Evolutionary conservation across 1,139 yeast species (phyloP).

Genomic region (Geotrichum aggregatum): DNA sequence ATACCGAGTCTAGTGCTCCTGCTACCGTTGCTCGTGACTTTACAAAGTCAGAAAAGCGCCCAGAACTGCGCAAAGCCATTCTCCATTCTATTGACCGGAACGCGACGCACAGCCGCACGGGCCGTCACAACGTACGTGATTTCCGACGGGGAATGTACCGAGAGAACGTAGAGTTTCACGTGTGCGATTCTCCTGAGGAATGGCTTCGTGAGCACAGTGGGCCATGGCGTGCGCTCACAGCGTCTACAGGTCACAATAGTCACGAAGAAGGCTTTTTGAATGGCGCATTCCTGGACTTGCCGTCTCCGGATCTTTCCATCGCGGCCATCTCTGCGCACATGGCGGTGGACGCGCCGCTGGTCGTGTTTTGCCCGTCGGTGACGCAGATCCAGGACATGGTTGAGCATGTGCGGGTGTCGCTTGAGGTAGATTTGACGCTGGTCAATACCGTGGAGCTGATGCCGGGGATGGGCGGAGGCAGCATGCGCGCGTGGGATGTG

Average conservation of each 20-base stretch:
- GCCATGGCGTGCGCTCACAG: slow-evolving; percentile 25
- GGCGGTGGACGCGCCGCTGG: slow-evolving; percentile 42
- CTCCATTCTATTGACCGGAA: slow-evolving; percentile 45
- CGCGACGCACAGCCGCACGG: slow-evolving; percentile 41
- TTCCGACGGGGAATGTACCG: slow-evolving; percentile 44
- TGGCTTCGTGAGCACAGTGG: slow-evolving; percentile 38
- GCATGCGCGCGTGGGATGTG: slow-evolving; percentile 32
- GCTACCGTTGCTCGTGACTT: too few relatives aligned
- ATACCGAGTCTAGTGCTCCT: too few relatives aligned
- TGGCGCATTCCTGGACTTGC: slow-evolving; percentile 47
- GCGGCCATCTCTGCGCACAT: slow-evolving; percentile 35
- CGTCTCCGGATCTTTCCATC: slow-evolving; percentile 40
- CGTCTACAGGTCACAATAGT: too few relatives aligned
- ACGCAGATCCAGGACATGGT: slow-evolving; percentile 40
- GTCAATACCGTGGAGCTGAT: slow-evolving; percentile 42
- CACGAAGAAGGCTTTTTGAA: slow-evolving; percentile 18
- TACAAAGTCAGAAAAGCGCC: slow-evolving; percentile 19
- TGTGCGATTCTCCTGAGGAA: slow-evolving; percentile 41
- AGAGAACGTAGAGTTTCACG: slow-evolving; percentile 44
- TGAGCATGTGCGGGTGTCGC: slow-evolving; percentile 37
- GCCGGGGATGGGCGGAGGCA: slow-evolving; percentile 49
- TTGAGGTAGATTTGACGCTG: slow-evolving; percentile 38
- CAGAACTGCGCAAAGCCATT: slow-evolving; percentile 41
- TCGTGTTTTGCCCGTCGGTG: slow-evolving; percentile 47
- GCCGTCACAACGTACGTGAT: slow-evolving; percentile 38